Base-by-base conservation (phyloP, 106 monocot species). In the Dendrobium huoshanense region DNA sequence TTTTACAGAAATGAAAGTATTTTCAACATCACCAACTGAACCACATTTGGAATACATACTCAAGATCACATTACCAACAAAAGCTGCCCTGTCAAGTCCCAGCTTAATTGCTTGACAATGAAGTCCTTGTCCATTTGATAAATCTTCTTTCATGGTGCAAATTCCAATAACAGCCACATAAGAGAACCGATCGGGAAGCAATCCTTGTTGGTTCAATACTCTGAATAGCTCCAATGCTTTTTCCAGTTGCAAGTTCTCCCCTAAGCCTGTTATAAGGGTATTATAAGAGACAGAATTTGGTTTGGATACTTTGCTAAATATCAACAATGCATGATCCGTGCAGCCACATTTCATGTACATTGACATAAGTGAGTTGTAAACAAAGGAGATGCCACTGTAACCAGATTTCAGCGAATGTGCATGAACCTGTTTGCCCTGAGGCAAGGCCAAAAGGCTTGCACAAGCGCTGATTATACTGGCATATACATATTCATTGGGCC, bases 301-400 rank as follows among this genome's bases (percentile, higher is more conserved):
- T 77, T 83, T 82, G 25, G 31, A 29, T 10, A 80, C 48, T 44
- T 59, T 41, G 74, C 49, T 73, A 80, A 93, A 93, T 72, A 93
- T 51, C 15, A 41, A 67, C 41, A 61, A 83, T 11, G 88, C 90
- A 76, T 82, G 75, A 61, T 81, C 82, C 9, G 80, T 67, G 80
- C 75, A 79, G 54, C 84, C 81, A 42, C 85, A 89, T 80, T 90
- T 93, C 82, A 89, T 85, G 82, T 89, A 93, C 90, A 93, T 85
- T 9, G 88, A 88, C 33, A 90, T 77, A 67, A 93, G 85, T 2
- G 93, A 90, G 75, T 90, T 90, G 45, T 82, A 80, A 40, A 93
- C 90, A 31, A 90, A 93, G 24, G 93, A 90, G 70, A 93, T 67
- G 37, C 18, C 41, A 55, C n/a, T 24, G 49, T 81, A 83, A 29